Percentiles rank a stretch among this genome's conserved stretches.
phyloP scores from a whole-genome alignment of 305 asterid genomes.

The Coffea humblotiana region DNA sequence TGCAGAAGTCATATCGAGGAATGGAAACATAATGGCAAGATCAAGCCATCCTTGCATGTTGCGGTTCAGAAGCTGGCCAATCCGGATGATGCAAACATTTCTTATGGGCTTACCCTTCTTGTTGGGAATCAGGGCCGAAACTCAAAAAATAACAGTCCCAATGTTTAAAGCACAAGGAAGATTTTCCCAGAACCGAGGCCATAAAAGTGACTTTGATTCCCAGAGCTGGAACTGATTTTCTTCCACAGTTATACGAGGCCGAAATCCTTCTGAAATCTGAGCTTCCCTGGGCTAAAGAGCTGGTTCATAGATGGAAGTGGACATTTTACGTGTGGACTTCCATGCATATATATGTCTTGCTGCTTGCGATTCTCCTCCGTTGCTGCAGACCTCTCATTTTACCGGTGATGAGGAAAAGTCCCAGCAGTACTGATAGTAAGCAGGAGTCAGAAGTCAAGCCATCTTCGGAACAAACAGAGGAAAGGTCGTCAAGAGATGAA shows the following conservation, averaged over 20 bases:
- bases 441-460: slow-evolving; percentile 11
- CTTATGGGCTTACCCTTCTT: slow-evolving; percentile 59
- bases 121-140: slow-evolving; percentile 59
- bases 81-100: slow-evolving; percentile 52
- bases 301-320: slow-evolving; percentile 66
- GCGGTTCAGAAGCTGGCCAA: slow-evolving; percentile 64
- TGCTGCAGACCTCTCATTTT: slow-evolving; percentile 52
- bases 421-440: not conserved
- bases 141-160: slow-evolving; percentile 49
- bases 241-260: slow-evolving; percentile 70
- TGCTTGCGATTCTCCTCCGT: slow-evolving; percentile 38
- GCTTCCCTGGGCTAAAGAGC: slow-evolving; percentile 58
- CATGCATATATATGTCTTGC: slow-evolving; percentile 39
- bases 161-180: slow-evolving; percentile 61
- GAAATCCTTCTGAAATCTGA: slow-evolving; percentile 45
- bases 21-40: slow-evolving; percentile 43
- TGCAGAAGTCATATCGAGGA: slow-evolving; percentile 50
- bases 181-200: slow-evolving; percentile 43
- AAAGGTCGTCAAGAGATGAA: slow-evolving; percentile 13
- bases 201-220: slow-evolving; percentile 60
- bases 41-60: slow-evolving; percentile 77
- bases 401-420: slow-evolving; percentile 27
- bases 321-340: slow-evolving; percentile 73
- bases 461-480: slow-evolving; percentile 11
- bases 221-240: slow-evolving; percentile 52